Conservation (phyloP, 768 basidiomycete species). For the Boletus coccyginus region DNA sequence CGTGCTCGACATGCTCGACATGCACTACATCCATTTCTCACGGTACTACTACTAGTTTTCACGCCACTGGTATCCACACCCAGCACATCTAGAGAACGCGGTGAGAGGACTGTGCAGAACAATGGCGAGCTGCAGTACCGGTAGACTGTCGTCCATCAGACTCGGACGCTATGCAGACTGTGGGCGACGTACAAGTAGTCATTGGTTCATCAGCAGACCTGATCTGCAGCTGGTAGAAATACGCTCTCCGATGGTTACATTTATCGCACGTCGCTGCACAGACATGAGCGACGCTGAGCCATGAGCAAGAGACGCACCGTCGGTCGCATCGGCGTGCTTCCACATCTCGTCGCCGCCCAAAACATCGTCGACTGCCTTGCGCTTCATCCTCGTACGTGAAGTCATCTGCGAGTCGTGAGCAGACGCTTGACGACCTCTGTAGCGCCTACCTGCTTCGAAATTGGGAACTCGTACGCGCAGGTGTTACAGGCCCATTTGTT, state of each 20-base stretch:
- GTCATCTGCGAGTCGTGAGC: slow-evolving; percentile 65
- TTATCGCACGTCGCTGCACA: slow-evolving; percentile 58
- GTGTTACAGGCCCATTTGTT: slow-evolving; percentile 94
- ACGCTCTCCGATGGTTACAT: slow-evolving; percentile 83
- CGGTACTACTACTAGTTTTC: slow-evolving; percentile 48
- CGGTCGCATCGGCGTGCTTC: slow-evolving; percentile 88
- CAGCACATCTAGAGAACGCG: slow-evolving; percentile 46
- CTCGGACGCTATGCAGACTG: not conserved
- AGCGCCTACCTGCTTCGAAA: slow-evolving; percentile 23
- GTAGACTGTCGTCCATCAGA: slow-evolving; percentile 46
- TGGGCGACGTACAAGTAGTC: slow-evolving; percentile 43
- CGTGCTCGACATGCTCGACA: slow-evolving; percentile 20
- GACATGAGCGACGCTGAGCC: not conserved
- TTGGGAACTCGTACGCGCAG: slow-evolving; percentile 86
- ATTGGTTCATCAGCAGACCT: slow-evolving; percentile 91
- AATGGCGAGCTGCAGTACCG: slow-evolving; percentile 36
- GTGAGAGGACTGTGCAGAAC: not conserved
- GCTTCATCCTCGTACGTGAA: slow-evolving; percentile 75
- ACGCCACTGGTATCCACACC: slow-evolving; percentile 67
- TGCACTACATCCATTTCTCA: slow-evolving; percentile 18
- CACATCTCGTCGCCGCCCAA: slow-evolving; percentile 92
- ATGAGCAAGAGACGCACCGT: slow-evolving; percentile 44
- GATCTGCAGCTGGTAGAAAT: slow-evolving; percentile 96
- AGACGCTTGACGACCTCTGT: no score
- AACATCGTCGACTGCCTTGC: slow-evolving; percentile 95